Evolutionary conservation across 2,329 filamentous ascomycete species (phyloP).

Genomic region (Fusarium ramigenum): DNA sequence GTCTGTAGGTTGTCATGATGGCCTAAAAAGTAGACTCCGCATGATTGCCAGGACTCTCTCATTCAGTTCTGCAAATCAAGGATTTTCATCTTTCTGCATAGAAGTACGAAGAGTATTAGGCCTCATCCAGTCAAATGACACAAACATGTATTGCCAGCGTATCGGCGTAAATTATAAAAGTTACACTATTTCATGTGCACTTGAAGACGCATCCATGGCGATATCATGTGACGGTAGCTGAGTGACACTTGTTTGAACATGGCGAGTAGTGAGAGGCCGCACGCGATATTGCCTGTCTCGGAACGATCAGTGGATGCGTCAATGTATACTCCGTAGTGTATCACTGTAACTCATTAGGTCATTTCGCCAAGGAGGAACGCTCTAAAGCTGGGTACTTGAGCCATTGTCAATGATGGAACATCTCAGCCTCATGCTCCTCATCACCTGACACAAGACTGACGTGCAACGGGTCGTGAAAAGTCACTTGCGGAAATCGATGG

Average conservation of each 20-base stretch:
- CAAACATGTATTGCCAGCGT: not conserved
- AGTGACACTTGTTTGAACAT: not conserved
- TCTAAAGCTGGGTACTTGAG: not conserved
- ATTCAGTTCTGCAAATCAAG: not conserved
- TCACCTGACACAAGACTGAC: not conserved
- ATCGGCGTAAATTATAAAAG: not conserved
- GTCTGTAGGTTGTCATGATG: not conserved
- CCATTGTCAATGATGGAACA: not conserved
- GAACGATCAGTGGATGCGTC: not conserved
- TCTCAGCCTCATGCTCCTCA: not conserved
- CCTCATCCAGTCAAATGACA: not conserved
- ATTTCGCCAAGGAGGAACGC: not conserved
- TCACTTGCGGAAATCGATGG: not conserved
- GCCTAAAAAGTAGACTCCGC: too few species aligned
- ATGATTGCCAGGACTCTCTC: not conserved
- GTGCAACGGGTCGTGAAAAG: not conserved
- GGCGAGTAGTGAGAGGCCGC: not conserved
- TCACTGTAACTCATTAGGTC: not conserved
- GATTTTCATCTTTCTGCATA: not conserved
- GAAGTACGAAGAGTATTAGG: not conserved
- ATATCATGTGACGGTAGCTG: not conserved
- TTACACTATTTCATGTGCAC: not conserved
- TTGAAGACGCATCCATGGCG: not conserved
- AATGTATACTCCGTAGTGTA: not conserved
- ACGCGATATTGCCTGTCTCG: not conserved